Evolutionary conservation across 345 rosid genomes (phyloP).

Genomic region (thale cress (Arabidopsis thaliana)): TAIR10.1 NC_003075.7:16792501-16793000

Average conservation of each 20-base stretch:
- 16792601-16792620: constrained; percentile 91
- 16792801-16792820: constrained; percentile 82
- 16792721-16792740: constrained; percentile 71
- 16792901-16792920: constrained; percentile 72
- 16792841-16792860: constrained; percentile 83
- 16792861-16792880: constrained; percentile 77
- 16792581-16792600: constrained; percentile 77
- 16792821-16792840: constrained; percentile 67
- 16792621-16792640: constrained; percentile 91
- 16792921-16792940: constrained; percentile 84
- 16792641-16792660: constrained; percentile 95
- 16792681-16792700: constrained; percentile 87
- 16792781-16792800: constrained; percentile 77
- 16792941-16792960: constrained; percentile 98
- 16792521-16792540: constrained; percentile 8
- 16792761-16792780: constrained; percentile 73
- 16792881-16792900: constrained; percentile 76
- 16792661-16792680: constrained; percentile 87
- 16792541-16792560: constrained; percentile 56
- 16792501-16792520: background rate
- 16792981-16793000: background rate
- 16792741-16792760: constrained; percentile 83
- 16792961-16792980: background rate
- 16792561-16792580: constrained; percentile 82
- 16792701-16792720: constrained; percentile 62